Conservation (phyloP, 345 rosid species). For the Fremontodendron californicum region DNA sequence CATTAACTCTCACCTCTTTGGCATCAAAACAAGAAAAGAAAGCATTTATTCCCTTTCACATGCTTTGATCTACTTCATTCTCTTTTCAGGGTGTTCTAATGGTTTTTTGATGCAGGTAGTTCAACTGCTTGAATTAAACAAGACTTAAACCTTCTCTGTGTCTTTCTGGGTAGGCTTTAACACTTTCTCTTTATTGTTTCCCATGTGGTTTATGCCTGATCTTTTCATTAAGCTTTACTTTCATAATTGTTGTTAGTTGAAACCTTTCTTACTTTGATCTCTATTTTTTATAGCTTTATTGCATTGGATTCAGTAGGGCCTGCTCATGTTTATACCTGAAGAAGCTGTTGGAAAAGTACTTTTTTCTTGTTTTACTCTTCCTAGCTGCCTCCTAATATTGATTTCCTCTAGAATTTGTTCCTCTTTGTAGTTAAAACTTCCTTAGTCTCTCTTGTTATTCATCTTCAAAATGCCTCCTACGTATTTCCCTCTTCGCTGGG, state of each 20-base stretch:
- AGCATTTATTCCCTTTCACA: constrained; percentile 19
- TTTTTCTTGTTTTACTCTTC: neutral
- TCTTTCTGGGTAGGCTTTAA: neutral
- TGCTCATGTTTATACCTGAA: neutral
- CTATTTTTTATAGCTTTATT: neutral
- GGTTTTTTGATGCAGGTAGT: constrained; percentile 26
- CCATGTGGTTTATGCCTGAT: neutral
- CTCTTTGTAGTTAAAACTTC: neutral
- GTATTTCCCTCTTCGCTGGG: constrained; percentile 88
- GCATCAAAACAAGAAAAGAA: constrained; percentile 1
- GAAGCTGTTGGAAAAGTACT: neutral
- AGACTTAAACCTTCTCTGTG: neutral
- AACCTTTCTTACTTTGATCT: neutral
- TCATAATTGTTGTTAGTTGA: constrained; percentile 14
- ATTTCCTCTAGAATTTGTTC: neutral
- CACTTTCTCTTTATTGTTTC: neutral
- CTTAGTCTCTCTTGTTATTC: neutral
- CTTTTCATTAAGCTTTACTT: neutral
- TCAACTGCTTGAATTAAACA: constrained; percentile 28
- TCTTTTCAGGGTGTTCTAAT: constrained; percentile 18
- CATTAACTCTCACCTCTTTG: constrained; percentile 7
- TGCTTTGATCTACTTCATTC: constrained; percentile 20
- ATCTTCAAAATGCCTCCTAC: constrained; percentile 49
- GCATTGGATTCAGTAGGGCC: neutral
- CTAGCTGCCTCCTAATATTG: neutral